Conservation (phyloP, 768 basidiomycete species). For the Goffeauzyma gilvescens region DNA sequence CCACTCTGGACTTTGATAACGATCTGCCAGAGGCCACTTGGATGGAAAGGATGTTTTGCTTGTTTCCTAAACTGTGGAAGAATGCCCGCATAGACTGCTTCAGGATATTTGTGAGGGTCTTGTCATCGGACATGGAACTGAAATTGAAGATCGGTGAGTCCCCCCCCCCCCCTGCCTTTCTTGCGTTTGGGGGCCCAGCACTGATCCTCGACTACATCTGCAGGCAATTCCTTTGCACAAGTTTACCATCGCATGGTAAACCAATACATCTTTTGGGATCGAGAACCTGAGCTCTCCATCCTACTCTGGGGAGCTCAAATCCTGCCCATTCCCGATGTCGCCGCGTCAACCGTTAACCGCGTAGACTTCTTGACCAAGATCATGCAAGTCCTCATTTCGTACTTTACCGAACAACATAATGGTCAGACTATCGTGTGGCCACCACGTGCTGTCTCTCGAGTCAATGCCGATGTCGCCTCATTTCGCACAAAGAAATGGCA, state of each 20-base stretch:
- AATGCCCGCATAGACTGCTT: conserved; percentile 58
- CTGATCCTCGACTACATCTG: too few relatives aligned
- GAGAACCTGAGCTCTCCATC: conserved; percentile 87
- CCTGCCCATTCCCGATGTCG: conserved; percentile 75
- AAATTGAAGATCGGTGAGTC: conserved; percentile 59
- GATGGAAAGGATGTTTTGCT: conserved; percentile 57
- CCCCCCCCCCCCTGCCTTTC: background rate
- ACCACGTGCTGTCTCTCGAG: conserved; percentile 34
- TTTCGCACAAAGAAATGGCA: conserved; percentile 93
- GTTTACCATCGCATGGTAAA: conserved; percentile 76
- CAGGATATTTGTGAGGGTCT: conserved; percentile 58
- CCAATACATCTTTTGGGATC: conserved; percentile 74
- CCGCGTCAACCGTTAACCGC: conserved; percentile 53
- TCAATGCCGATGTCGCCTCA: conserved; percentile 67
- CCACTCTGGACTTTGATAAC: too few relatives aligned
- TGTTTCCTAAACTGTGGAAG: conserved; percentile 73
- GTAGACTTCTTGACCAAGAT: conserved; percentile 57
- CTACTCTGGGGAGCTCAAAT: conserved; percentile 42
- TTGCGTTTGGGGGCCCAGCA: too few relatives aligned
- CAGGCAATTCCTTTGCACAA: conserved; percentile 64
- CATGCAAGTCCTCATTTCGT: conserved; percentile 49
- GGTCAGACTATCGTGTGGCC: conserved; percentile 38
- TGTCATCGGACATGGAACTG: conserved; percentile 52
- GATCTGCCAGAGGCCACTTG: conserved; percentile 32
- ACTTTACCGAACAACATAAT: conserved; percentile 77